Evolutionary conservation across 2,329 filamentous ascomycete genomes (phyloP), one percentile per base, ranked within the genome.

Genomic region (Acephala macrosclerotiorum): DNA sequence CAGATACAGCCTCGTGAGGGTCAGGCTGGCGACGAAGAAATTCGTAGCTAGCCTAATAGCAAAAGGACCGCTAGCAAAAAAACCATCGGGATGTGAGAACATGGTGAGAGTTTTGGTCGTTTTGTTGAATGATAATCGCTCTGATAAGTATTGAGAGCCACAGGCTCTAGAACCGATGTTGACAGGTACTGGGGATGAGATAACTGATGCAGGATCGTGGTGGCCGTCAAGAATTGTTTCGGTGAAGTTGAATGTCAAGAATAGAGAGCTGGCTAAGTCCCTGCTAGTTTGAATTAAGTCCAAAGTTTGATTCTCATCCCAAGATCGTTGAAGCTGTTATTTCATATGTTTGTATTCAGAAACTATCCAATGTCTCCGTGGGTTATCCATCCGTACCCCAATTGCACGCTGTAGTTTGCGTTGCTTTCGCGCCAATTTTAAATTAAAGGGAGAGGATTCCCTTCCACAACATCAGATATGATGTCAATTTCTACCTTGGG

Each of bases 141-240:
- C 18, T 42, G 18, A 4, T 42, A 42, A 5, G 4, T 42, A 4
- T 42, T 42, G 18, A n/a, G 38, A n/a, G 12, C 12, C 12, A 42
- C 18, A 42, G 29, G 9, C 29, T 33, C 29, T 9, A 33, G 29
- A 33, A 33, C 29, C 4, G 29, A 33, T 22, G 8, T 22, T 49
- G 18, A 12, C 12, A 25, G 45, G 18, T 22, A 18, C 8, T 22
- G 45, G 22, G 20, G 45, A 49, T 20, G 45, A 49, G 8, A 18
- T 49, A 12, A 49, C 45, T 20, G 18, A 25, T 49, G 45, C n/a
- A 49, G 45, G 45, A 49, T 20, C 45, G 45, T 49, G 45, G 45
- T 49, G 45, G 45, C 45, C 45, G 20, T 22, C 45, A 4, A 20
- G 18, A 25, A 18, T 22, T 20, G 45, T 20, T 49, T 49, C 9